Conservation (phyloP, 2,329 filamentous ascomycete genomes). For the Trichoderma aggressivum region DNA sequence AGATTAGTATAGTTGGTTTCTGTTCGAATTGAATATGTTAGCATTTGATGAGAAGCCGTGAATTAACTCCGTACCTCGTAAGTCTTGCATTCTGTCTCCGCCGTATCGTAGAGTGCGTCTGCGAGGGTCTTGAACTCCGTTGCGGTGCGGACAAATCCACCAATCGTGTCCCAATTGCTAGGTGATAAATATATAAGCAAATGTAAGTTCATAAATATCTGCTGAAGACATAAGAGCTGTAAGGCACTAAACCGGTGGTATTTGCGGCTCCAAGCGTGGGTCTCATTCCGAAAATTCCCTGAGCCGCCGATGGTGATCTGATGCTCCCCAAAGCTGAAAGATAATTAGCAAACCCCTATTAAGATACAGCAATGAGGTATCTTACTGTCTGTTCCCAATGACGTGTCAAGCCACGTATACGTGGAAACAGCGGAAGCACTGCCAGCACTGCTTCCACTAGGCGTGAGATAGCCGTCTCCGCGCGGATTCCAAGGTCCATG, state of each 20-base stretch:
- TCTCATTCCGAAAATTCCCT: neutral
- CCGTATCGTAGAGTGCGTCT: neutral
- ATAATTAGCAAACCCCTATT: neutral
- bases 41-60: neutral
- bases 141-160: neutral
- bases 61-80: neutral
- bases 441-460: neutral
- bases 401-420: neutral
- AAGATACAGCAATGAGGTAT: neutral
- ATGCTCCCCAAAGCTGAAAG: neutral
- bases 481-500: neutral
- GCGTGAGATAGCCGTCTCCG: neutral
- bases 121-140: neutral
- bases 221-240: neutral
- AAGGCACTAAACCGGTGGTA: neutral
- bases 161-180: neutral
- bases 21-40: rapidly evolving
- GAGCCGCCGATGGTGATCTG: neutral
- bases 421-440: neutral
- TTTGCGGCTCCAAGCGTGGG: neutral
- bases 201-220: neutral
- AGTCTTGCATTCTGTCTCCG: neutral
- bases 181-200: neutral
- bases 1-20: neutral
- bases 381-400: neutral